Conservation (phyloP, 2,329 filamentous ascomycete species). For the Colletotrichum plurivorum region DNA sequence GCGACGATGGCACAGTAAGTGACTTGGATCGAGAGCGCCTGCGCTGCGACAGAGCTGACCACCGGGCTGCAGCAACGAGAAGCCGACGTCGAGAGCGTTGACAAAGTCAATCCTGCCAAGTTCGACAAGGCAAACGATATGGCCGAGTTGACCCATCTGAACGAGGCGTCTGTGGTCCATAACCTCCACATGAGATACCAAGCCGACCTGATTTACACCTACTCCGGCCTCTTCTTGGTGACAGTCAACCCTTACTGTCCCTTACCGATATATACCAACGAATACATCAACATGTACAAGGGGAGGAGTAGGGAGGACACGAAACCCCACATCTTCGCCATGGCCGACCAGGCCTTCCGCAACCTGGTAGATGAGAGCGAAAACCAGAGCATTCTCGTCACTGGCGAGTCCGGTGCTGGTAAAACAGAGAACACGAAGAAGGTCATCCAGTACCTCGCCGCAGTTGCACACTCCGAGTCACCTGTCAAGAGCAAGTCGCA, state of each 20-base stretch:
- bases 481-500: constrained; percentile 72
- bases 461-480: constrained; percentile 89
- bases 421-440: constrained; percentile 99
- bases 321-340: constrained; percentile 96
- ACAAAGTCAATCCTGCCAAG: constrained; percentile 99
- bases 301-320: constrained; percentile 93
- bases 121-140: constrained; percentile 99
- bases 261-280: constrained; percentile 93
- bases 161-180: constrained; percentile 97
- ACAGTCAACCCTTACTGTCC: constrained; percentile 98
- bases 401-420: constrained; percentile 96
- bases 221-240: constrained; percentile 96
- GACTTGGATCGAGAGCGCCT: neutral
- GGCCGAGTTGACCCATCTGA: constrained; percentile 97
- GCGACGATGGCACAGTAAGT: constrained; percentile 89
- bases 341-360: constrained; percentile 96
- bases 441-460: constrained; percentile 97
- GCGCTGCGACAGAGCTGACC: constrained; percentile 40
- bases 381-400: constrained; percentile 98
- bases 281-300: constrained; percentile 99
- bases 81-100: constrained; percentile 87
- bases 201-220: constrained; percentile 96
- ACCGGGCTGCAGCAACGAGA: constrained; percentile 78
- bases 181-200: constrained; percentile 97
- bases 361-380: constrained; percentile 95